Base-by-base conservation (phyloP, 2,329 filamentous ascomycete species). In the Claviceps sp. region DNA sequence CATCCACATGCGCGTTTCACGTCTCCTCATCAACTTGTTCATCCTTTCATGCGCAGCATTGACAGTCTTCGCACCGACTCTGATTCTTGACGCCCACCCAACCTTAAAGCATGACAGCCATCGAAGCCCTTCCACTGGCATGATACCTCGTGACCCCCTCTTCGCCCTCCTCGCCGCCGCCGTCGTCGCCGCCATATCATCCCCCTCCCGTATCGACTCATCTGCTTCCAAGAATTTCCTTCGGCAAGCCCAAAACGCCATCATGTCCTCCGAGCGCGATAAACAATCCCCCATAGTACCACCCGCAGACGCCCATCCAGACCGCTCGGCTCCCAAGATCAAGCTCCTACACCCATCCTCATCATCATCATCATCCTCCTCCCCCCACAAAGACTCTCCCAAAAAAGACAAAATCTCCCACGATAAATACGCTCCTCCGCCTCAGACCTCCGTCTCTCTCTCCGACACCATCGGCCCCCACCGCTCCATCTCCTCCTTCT, bases 401-500 rank as follows among this genome's bases (percentile, higher is more conserved):
- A 53, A 43, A 16, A 42, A 46, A 48, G 43, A 46, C 58, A 36
- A 40, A 56, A 55, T 49, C 57, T 57, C 42, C 58, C 62, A 39
- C 63, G 37, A 53, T 50, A 50, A 42, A 17, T 46, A 54, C 29
- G 29, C 45, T 1, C 55, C 22, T 53, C 45, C 26, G 44, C 53
- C 11, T 52, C 56, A 50, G 51, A 72, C 72, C 47, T 66, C 70
- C 34, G 78, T 91, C 36, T 80, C 88, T 54, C 79, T 97, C 52
- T 86, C 85, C 43, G 91, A 97, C 67, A 83, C 95, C 37, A 82
- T 96, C 57, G 85, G 86, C 40, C 83, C 83, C 57, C 82, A 88
- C 51, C 82, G 86, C 59, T 78, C 75, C 54, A 86, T 95, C 63
- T 89, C 88, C 56, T 83, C 90, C 58, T 97, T 96, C 68, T 85